Base-by-base conservation (phyloP, 2,329 filamentous ascomycete genomes). In the Fusarium devonianum region DNA sequence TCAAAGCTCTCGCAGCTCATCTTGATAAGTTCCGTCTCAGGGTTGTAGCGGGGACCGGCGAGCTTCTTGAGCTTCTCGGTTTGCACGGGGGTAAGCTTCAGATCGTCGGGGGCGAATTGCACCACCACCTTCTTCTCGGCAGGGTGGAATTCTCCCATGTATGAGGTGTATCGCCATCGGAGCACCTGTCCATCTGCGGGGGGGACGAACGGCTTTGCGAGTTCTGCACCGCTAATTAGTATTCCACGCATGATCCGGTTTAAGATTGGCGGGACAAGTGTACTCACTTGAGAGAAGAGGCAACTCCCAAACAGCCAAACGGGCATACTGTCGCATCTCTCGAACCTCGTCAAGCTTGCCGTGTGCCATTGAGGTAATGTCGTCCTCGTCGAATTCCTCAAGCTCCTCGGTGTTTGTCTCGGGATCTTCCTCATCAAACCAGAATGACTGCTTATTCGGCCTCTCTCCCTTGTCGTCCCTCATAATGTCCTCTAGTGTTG, bases 101-200 rank as follows among this genome's bases (percentile, higher is more conserved):
- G 75, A 73, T 96, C 91, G 46, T 74, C 73, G 12, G 89, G 87
- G 57, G 81, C 84, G 74, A 97, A 96, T 70, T 97, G 90, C 45
- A 97, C 85, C 10, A 97, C 92, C 14, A 99, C 92, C 78, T 99
- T 99, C 69, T 86, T 87, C 73, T 92, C 86, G 3, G 93, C 91
- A 0, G 94, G 93, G 75, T 99, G 95, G 46, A 83, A 78, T 74
- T 97, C 94, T 65, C 93, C 93, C 82, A 99, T 88, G 75, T 97
- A 97, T 26, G 88, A 92, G 12, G 94, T 99, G 78, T 96, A 97
- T 66, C 94, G 88, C 85, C 97, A 99, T 65, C 93, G 88, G 49
- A 99, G 84, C 34, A 91, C 85, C 63, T 89, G 80, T 34, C 84
- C 73, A 21, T 79, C 71, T 11, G 82, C 80, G 2, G 93, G 91